These are phyloP conservation scores for Crithidia expoeki DNA, from an alignment of 208 protist species.

Conservation along the genomic window DNA sequence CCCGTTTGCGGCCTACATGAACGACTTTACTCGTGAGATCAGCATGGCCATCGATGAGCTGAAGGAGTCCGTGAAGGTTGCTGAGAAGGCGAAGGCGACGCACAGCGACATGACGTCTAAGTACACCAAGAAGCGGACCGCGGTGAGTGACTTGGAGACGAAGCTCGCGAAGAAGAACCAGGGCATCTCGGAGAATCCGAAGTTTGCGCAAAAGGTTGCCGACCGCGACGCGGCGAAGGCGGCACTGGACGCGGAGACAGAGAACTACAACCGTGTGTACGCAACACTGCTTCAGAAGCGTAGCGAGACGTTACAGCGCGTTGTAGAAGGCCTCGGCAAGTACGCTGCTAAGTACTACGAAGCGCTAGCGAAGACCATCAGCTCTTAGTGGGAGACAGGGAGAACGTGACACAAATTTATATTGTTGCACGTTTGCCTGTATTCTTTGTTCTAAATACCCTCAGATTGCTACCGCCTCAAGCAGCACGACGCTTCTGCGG, in stretches of 20 bases:
- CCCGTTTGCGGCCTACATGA: slow-evolving; percentile 53
- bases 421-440: too few species aligned
- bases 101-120: slow-evolving; percentile 34
- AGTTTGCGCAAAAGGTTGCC: slow-evolving; percentile 45
- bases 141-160: slow-evolving; percentile 44
- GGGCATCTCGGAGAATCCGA: slow-evolving; percentile 43
- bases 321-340: slow-evolving; percentile 30
- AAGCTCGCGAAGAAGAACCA: slow-evolving; percentile 76
- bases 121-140: slow-evolving; percentile 42
- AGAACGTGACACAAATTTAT: too few species aligned
- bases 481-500: too few species aligned
- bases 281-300: slow-evolving; percentile 37
- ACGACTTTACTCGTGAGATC: slow-evolving; percentile 59
- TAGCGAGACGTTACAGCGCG: slow-evolving; percentile 30
- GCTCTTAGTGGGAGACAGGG: too few species aligned
- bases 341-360: slow-evolving; percentile 46
- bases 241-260: slow-evolving; percentile 33
- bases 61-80: slow-evolving; percentile 21
- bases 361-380: slow-evolving; percentile 17
- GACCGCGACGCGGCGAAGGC: slow-evolving; percentile 45
- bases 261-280: slow-evolving; percentile 26
- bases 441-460: too few species aligned
- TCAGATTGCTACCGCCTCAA: too few species aligned
- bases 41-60: slow-evolving; percentile 38
- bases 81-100: slow-evolving; percentile 31